These are phyloP conservation scores for Aurantiochytrium sp. DNA, from an alignment of 108 stramenopile genomes.

Conservation along the genomic window DNA sequence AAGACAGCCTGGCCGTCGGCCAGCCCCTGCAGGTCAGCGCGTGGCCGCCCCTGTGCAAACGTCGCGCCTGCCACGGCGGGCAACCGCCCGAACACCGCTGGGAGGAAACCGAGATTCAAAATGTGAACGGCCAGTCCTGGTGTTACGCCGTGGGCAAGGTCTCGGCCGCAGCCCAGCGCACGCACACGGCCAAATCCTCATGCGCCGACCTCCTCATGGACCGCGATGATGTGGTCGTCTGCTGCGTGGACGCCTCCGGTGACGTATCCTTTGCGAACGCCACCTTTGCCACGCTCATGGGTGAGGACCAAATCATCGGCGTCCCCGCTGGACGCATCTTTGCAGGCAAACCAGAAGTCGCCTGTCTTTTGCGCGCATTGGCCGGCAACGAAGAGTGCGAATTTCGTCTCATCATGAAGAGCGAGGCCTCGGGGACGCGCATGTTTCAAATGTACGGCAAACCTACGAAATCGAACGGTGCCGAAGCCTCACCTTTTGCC, in stretches of 20 bases:
- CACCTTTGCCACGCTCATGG: background rate
- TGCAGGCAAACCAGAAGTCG: background rate
- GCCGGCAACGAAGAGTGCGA: background rate
- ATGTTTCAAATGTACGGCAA: background rate
- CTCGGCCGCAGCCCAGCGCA: background rate
- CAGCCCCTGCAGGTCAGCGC: background rate
- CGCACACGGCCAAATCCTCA: background rate
- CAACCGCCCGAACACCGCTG: background rate
- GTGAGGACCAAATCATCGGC: background rate
- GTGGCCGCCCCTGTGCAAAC: background rate
- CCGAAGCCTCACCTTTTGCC: background rate
- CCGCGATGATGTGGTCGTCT: background rate
- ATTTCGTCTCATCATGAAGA: background rate
- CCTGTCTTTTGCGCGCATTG: background rate
- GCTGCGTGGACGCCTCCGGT: background rate
- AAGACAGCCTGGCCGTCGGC: background rate
- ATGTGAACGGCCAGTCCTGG: background rate
- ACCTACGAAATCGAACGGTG: background rate
- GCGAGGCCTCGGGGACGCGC: background rate
- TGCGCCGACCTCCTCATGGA: background rate
- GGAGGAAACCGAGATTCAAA: background rate
- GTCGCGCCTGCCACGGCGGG: background rate
- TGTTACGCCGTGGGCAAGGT: background rate
- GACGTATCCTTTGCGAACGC: background rate
- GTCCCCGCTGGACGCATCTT: background rate